Percentiles rank a stretch among this genome's conserved stretches.
Evolutionary conservation across 345 rosid genomes (phyloP).

Genomic region (Citrus sp.): DNA sequence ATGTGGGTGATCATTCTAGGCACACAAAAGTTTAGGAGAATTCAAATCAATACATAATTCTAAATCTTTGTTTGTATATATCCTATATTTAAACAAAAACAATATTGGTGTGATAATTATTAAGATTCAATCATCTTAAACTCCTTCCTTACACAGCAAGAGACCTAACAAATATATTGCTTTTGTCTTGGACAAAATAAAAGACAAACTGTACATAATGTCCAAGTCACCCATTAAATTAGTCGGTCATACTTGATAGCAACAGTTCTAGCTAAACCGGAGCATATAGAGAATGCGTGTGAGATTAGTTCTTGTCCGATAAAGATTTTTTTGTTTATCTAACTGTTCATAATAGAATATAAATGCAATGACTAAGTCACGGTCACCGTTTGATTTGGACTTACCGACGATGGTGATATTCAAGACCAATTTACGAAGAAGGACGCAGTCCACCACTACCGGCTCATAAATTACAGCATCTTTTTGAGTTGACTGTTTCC

Average conservation of each 20-base stretch:
- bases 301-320: background rate
- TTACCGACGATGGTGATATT: slow-evolving; percentile 6
- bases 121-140: no score
- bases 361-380: background rate
- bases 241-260: background rate
- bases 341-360: background rate
- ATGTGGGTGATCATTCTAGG: no score
- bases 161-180: no score
- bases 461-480: background rate
- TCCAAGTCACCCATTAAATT: no score
- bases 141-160: background rate
- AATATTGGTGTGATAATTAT: no score
- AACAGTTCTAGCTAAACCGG: background rate
- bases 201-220: background rate
- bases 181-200: background rate
- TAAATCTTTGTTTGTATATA: no score
- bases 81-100: no score
- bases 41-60: no score
- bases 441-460: background rate
- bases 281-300: background rate
- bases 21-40: no score
- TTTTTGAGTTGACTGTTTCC: background rate
- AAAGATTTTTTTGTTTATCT: no score
- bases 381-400: slow-evolving; percentile 3
- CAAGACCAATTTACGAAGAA: background rate